Evolutionary conservation across 768 basidiomycete genomes (phyloP).

Genomic region (Lenzites betulinus): DNA sequence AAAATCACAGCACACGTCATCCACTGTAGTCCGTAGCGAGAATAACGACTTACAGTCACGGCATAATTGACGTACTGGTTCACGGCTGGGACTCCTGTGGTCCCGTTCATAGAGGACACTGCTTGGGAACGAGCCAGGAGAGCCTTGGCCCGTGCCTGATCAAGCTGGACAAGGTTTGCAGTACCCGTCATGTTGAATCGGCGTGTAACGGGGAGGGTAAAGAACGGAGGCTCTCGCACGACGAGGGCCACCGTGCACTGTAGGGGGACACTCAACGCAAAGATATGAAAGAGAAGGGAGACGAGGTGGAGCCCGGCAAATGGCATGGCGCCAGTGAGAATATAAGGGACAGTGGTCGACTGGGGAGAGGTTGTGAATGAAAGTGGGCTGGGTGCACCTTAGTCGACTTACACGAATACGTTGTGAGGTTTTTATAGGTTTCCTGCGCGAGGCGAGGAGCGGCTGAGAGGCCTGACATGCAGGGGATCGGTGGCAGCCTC

Average conservation of each 20-base stretch:
- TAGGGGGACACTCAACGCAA: no score
- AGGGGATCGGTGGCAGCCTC: no score
- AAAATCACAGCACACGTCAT: background rate
- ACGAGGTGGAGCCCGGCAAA: no score
- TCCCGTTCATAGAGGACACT: background rate
- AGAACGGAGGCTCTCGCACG: conserved; percentile 10
- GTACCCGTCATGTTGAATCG: conserved; percentile 22
- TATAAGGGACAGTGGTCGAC: no score
- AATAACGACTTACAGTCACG: conserved; percentile 4
- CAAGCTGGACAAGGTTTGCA: conserved; percentile 18
- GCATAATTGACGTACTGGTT: conserved; percentile 30
- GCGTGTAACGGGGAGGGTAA: conserved; percentile 24
- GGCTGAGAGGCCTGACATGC: no score
- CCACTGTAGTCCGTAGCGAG: background rate
- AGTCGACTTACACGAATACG: no score
- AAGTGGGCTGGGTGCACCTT: no score
- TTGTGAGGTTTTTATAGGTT: no score
- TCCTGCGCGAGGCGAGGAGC: no score
- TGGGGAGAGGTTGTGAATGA: no score
- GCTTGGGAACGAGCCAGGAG: background rate
- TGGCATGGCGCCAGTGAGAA: no score
- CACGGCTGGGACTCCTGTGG: conserved; percentile 9
- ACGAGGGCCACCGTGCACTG: background rate
- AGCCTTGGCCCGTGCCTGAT: conserved; percentile 22
- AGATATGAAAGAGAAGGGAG: no score